These are phyloP conservation scores for Raddia distichophylla DNA, from an alignment of 176 grass and related monocot genomes.

Conservation along the genomic window DNA sequence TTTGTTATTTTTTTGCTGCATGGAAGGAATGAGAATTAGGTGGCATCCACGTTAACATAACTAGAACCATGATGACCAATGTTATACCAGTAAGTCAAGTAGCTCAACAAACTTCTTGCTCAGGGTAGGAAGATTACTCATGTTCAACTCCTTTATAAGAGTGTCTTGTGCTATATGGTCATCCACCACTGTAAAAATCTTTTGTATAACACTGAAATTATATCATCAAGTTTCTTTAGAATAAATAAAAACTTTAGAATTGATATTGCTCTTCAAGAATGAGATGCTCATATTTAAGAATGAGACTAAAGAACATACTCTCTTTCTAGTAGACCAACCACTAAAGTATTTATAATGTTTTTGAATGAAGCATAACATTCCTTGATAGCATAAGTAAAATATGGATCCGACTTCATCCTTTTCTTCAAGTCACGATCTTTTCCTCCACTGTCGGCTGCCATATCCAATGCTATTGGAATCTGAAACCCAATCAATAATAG, in stretches of 20 bases:
- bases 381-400: constrained; percentile 83
- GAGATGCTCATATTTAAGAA: neutral
- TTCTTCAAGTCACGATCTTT: constrained; percentile 89
- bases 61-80: constrained; percentile 21
- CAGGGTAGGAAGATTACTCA: constrained; percentile 74
- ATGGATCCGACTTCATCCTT: constrained; percentile 65
- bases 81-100: constrained; percentile 72
- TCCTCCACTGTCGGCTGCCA: constrained; percentile 88
- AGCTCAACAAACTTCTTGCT: constrained; percentile 84
- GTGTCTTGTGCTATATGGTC: constrained; percentile 39
- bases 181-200: constrained; percentile 70
- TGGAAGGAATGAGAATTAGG: constrained; percentile 24
- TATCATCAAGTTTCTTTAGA: constrained; percentile 7
- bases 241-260: constrained; percentile 3
- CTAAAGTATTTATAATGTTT: constrained; percentile 78
- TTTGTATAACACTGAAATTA: constrained; percentile 68
- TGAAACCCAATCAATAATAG: constrained; percentile 41
- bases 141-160: constrained; percentile 62
- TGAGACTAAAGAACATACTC: constrained; percentile 54
- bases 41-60: constrained; percentile 14
- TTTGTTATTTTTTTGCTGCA: constrained; percentile 69
- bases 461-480: constrained; percentile 97
- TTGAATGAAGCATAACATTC: constrained; percentile 95
- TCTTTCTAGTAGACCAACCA: constrained; percentile 57
- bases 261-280: neutral